Percentiles rank a stretch among this genome's conserved stretches.
Evolutionary conservation across 2,329 filamentous ascomycete genomes (phyloP).

Genomic region (Colletotrichum karsti): DNA sequence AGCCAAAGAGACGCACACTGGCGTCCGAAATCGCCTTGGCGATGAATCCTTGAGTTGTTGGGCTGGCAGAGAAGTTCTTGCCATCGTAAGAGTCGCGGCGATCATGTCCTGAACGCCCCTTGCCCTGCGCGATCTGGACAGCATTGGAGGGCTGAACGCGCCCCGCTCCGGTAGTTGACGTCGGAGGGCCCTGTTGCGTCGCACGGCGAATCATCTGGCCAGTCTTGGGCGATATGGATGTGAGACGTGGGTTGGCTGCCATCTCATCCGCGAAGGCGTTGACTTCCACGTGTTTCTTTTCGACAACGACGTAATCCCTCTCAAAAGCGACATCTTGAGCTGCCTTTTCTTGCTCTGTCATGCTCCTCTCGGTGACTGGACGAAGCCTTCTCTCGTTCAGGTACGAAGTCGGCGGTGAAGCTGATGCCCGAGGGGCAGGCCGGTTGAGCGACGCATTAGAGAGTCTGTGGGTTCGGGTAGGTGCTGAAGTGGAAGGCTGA

Average conservation of each 20-base stretch:
- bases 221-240: constrained; percentile 60
- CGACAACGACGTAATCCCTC: constrained; percentile 93
- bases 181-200: constrained; percentile 79
- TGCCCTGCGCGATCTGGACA: constrained; percentile 77
- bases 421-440: constrained; percentile 40
- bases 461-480: constrained; percentile 50
- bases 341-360: constrained; percentile 73
- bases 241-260: constrained; percentile 79
- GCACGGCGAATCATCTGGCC: constrained; percentile 77
- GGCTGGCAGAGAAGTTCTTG: constrained; percentile 73
- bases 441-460: constrained; percentile 50
- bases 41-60: constrained; percentile 88
- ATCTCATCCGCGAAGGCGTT: constrained; percentile 97
- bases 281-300: constrained; percentile 94
- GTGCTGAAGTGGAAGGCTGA: constrained; percentile 58
- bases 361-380: constrained; percentile 35
- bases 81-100: constrained; percentile 81
- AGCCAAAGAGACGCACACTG: constrained; percentile 77
- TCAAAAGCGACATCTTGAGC: constrained; percentile 91
- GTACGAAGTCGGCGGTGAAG: constrained; percentile 42
- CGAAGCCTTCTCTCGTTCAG: constrained; percentile 43
- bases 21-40: constrained; percentile 96
- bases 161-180: constrained; percentile 74
- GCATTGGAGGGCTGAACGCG: constrained; percentile 73
- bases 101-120: constrained; percentile 72